Evolutionary conservation across 2,329 filamentous ascomycete species (phyloP), one percentile per base, ranked within the genome.

Genomic region (Neobulgaria alba): DNA sequence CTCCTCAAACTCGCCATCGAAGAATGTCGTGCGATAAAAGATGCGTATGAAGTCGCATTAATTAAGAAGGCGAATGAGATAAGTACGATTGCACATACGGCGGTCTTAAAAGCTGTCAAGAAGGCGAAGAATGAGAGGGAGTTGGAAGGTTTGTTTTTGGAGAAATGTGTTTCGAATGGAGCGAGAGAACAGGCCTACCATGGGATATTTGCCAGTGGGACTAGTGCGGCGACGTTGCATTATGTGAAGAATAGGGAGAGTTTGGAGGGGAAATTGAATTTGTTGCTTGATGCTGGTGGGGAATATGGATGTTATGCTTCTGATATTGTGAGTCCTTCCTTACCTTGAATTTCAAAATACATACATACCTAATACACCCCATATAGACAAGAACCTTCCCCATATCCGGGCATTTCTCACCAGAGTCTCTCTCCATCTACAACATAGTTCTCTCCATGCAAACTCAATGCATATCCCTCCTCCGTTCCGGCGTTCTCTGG

Each of bases 391-490:
- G 90, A 37, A 90, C 86, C 0, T 94, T 95, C 58, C 90, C 90
- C 2, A 78, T 95, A 52, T 74, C 67, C 3, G 83, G 82, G 43
- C 75, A 72, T 49, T 87, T 85, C 61, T 80, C 74, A 41, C 64
- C 73, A 35, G 79, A 90, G 61, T 80, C 77, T 36, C 71, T 78
- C 52, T 71, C 79, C 48, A 83, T 93, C 46, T 94, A 94, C 66
- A 74, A 83, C 49, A 78, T 93, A 29, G 90, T 95, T 0, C 73
- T 88, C 34, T 72, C 78, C 54, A 96, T 95, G 89, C 89, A 95
- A 63, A 71, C 77, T 21, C 78, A 85, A 48, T 85, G 79, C 56
- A 90, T 85, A 49, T 72, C 67, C 3, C 71, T 79, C 52, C 74
- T 94, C 50, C 83, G 81, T 57, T 79, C 76, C 12, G 87, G 84